phyloP scores from a whole-genome alignment of 352 stramenopile species.

The Stramenopiles sp. region DNA sequence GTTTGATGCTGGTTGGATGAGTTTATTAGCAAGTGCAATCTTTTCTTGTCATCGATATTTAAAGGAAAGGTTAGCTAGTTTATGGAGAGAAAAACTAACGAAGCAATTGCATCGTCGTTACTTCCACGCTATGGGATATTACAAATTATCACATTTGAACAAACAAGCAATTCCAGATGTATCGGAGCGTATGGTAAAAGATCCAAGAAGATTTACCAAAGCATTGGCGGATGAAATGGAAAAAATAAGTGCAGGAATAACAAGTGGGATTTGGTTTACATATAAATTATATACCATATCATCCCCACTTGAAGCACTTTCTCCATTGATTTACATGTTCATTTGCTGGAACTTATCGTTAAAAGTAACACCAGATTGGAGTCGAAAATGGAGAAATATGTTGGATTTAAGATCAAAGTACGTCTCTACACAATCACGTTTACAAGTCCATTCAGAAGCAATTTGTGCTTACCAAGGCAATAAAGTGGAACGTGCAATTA shows the following conservation, averaged over 20 bases:
- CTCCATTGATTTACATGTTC: not conserved
- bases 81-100: not conserved
- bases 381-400: not conserved
- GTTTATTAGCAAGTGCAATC: not conserved
- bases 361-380: not conserved
- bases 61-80: not conserved
- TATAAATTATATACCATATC: not conserved
- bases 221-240: not conserved
- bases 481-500: not conserved
- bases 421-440: not conserved
- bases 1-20: not conserved
- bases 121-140: not conserved
- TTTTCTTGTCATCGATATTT: not conserved
- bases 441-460: not conserved
- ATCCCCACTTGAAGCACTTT: not conserved
- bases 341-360: not conserved
- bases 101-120: not conserved
- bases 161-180: not conserved
- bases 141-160: not conserved
- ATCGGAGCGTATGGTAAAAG: not conserved
- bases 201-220: not conserved
- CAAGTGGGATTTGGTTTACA: not conserved
- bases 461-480: not conserved
- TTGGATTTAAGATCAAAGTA: not conserved
- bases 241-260: not conserved